These are phyloP conservation scores for Coleophoma crateriformis DNA, from an alignment of 2,329 filamentous ascomycete species.

Conservation along the genomic window DNA sequence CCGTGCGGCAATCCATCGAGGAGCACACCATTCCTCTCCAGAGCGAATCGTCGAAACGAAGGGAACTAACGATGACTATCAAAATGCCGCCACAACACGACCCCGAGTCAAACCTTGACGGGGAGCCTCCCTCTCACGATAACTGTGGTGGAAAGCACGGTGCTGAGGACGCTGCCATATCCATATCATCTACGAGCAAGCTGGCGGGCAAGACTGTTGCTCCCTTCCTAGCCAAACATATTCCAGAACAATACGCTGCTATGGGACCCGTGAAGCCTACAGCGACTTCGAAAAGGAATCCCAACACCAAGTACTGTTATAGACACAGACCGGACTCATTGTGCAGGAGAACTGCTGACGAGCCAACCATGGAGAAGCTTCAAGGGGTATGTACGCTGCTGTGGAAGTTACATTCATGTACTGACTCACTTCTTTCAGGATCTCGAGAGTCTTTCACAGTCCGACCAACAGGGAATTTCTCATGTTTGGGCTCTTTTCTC, in stretches of 20 bases:
- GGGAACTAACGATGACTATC: slow-evolving; percentile 6
- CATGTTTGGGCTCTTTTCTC: slow-evolving; percentile 98
- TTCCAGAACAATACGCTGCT: slow-evolving; percentile 82
- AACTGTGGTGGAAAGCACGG: slow-evolving; percentile 18
- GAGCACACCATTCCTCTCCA: slow-evolving; percentile 10
- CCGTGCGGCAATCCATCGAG: slow-evolving; percentile 20
- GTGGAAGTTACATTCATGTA: no score
- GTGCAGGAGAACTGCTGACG: slow-evolving; percentile 87
- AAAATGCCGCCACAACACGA: slow-evolving; percentile 10
- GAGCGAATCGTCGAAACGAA: slow-evolving; percentile 5
- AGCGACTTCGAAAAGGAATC: slow-evolving; percentile 39
- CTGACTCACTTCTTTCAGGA: slow-evolving; percentile 44
- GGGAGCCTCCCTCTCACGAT: slow-evolving; percentile 17
- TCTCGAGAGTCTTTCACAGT: slow-evolving; percentile 72
- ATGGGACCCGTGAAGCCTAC: slow-evolving; percentile 46
- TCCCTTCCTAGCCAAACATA: slow-evolving; percentile 86
- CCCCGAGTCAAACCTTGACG: slow-evolving; percentile 5
- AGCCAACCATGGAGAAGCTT: slow-evolving; percentile 91
- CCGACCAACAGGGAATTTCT: slow-evolving; percentile 90
- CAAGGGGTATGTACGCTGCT: slow-evolving; percentile 60
- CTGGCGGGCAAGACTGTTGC: slow-evolving; percentile 24
- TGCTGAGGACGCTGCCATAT: slow-evolving; percentile 14
- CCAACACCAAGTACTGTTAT: slow-evolving; percentile 92
- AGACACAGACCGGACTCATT: slow-evolving; percentile 90
- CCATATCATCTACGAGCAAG: slow-evolving; percentile 21